Conservation (phyloP, 2,329 filamentous ascomycete genomes). For the Aspergillus flavus region DNA sequence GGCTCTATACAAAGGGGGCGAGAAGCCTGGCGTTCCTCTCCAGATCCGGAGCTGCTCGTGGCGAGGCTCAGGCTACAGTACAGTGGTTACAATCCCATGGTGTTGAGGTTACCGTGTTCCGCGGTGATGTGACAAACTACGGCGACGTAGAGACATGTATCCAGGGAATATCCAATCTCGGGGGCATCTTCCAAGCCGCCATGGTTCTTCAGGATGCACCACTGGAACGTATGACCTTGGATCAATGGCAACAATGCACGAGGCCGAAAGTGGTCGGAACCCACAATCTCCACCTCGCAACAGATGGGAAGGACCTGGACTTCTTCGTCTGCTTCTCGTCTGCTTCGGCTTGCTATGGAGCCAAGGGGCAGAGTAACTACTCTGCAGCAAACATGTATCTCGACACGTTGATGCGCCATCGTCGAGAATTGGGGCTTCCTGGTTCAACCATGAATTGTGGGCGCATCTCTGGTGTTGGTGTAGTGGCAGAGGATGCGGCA, state of each 20-base stretch:
- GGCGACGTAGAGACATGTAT: no score
- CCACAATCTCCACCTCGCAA: constrained; percentile 1
- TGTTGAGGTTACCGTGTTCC: background rate
- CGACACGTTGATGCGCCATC: background rate
- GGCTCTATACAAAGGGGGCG: constrained; percentile 3
- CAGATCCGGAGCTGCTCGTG: background rate
- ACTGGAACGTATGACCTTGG: background rate
- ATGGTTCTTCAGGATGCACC: constrained; percentile 5
- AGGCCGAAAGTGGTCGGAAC: constrained; percentile 5
- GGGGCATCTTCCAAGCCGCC: constrained; percentile 8
- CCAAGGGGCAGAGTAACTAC: constrained; percentile 9
- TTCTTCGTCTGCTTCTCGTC: constrained; percentile 14
- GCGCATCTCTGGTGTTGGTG: constrained; percentile 1
- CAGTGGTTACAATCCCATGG: background rate
- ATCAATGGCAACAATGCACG: background rate
- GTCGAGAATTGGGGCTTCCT: constrained; percentile 1
- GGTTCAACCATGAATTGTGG: constrained; percentile 3
- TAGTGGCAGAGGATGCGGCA: background rate
- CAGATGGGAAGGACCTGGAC: background rate
- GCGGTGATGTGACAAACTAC: background rate
- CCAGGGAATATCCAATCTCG: background rate
- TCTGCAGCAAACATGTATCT: constrained; percentile 8
- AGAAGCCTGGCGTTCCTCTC: constrained; percentile 6
- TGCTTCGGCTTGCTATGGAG: background rate
- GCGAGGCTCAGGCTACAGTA: background rate